These are phyloP conservation scores for Kodamaea arcana DNA, from an alignment of 1,139 yeast species.

Conservation along the genomic window DNA sequence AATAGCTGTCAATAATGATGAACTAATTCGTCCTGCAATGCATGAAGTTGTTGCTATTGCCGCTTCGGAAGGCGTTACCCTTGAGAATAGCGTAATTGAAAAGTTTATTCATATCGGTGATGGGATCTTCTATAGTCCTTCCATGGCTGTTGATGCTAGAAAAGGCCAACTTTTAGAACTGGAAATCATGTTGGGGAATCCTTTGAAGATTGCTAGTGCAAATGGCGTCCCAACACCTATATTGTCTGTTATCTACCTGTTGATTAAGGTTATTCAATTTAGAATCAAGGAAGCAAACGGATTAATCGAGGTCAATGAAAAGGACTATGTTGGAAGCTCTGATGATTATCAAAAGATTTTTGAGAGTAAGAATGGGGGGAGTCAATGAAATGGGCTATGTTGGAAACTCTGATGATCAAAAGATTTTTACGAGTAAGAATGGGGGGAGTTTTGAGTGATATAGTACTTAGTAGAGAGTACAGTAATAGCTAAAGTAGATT, in stretches of 20 bases:
- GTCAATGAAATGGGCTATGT: conserved; percentile 26
- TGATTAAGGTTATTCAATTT: conserved; percentile 59
- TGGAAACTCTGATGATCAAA: conserved; percentile 29
- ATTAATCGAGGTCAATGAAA: conserved; percentile 27
- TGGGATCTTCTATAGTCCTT: conserved; percentile 63
- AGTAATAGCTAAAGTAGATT: no score
- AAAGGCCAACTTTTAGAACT: conserved; percentile 69
- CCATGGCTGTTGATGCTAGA: conserved; percentile 70
- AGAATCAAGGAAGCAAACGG: conserved; percentile 54
- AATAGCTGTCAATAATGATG: conserved; percentile 48
- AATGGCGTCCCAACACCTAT: conserved; percentile 58
- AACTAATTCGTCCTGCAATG: conserved; percentile 60
- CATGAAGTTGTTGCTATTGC: conserved; percentile 60
- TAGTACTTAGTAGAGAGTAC: no score
- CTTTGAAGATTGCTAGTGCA: conserved; percentile 54
- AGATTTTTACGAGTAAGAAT: conserved; percentile 17
- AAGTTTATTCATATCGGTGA: conserved; percentile 56
- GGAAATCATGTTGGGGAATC: conserved; percentile 70
- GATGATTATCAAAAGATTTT: conserved; percentile 30
- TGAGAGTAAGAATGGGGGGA: conserved; percentile 9
- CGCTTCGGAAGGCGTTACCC: conserved; percentile 53
- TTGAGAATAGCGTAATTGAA: conserved; percentile 44
- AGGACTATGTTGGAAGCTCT: conserved; percentile 26
- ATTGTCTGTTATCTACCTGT: conserved; percentile 50
- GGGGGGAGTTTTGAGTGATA: no score